phyloP scores from a whole-genome alignment of 805 yeast species.

The Candida germanica region DNA sequence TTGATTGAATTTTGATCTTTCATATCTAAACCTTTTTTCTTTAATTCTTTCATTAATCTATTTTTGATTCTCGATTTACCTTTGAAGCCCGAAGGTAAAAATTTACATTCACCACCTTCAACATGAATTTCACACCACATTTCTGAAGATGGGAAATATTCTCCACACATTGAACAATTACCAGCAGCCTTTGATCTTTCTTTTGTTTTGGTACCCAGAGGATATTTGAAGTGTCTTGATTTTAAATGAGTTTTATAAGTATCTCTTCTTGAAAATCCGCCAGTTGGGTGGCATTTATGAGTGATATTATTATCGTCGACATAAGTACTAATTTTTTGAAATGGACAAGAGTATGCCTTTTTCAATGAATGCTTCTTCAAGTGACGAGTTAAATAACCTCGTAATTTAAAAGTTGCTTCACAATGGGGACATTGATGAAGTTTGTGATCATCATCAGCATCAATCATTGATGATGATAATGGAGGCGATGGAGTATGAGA shows the following conservation, averaged over 20 bases:
- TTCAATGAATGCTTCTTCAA: slow-evolving; percentile 48
- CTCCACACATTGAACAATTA: slow-evolving; percentile 54
- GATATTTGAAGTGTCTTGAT: slow-evolving; percentile 55
- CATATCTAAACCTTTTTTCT: slow-evolving; percentile 17
- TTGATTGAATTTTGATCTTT: slow-evolving; percentile 8
- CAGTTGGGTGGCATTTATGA: slow-evolving; percentile 53
- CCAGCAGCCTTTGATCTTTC: slow-evolving; percentile 45
- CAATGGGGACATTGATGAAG: slow-evolving; percentile 47
- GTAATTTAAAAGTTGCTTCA: slow-evolving; percentile 46
- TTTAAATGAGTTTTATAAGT: slow-evolving; percentile 58
- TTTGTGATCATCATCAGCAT: slow-evolving; percentile 12
- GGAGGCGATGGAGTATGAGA: slow-evolving; percentile 22
- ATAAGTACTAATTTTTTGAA: slow-evolving; percentile 36
- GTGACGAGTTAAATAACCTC: slow-evolving; percentile 55
- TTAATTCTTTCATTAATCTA: slow-evolving; percentile 37
- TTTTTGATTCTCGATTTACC: slow-evolving; percentile 45
- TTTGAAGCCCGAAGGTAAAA: slow-evolving; percentile 41
- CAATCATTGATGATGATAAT: slow-evolving; percentile 8
- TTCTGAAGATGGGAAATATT: slow-evolving; percentile 44
- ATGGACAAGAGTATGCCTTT: slow-evolving; percentile 57
- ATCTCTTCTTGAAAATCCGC: slow-evolving; percentile 58
- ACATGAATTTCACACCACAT: slow-evolving; percentile 53
- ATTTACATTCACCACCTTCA: slow-evolving; percentile 47
- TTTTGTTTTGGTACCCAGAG: slow-evolving; percentile 50
- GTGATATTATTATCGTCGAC: slow-evolving; percentile 39